Evolutionary conservation across 78 protist genomes (phyloP).

Genomic region (slime mould (Dictyostelium discoideum)): DNA sequence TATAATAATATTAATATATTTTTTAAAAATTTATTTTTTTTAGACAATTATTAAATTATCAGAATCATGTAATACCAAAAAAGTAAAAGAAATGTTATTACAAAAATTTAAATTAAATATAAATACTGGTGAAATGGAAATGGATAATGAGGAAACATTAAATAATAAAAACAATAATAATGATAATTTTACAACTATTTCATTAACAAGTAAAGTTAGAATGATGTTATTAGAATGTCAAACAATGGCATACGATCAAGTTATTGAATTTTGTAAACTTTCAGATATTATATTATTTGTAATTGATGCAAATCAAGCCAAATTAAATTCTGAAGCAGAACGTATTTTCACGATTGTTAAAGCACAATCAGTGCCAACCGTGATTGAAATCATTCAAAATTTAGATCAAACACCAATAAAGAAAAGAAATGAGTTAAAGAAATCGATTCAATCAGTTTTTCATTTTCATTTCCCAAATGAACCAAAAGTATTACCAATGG

Average conservation of each 20-base stretch:
- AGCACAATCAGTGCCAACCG: slow-evolving; percentile 89
- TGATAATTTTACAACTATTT: neutral
- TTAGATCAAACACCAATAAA: slow-evolving; percentile 37
- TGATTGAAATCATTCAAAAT: slow-evolving; percentile 75
- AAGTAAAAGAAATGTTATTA: slow-evolving; percentile 17
- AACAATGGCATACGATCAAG: neutral
- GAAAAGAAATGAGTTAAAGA: slow-evolving; percentile 73
- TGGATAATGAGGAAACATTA: neutral
- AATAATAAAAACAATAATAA: neutral
- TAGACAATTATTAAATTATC: slow-evolving; percentile 31
- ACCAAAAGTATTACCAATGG: slow-evolving; percentile 84
- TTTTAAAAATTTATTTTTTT: neutral
- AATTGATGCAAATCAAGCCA: neutral
- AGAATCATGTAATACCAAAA: neutral
- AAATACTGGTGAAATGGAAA: neutral
- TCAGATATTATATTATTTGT: slow-evolving; percentile 77
- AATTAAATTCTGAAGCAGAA: slow-evolving; percentile 32
- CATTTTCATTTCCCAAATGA: slow-evolving; percentile 81
- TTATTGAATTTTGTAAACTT: slow-evolving; percentile 47
- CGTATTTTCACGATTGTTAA: slow-evolving; percentile 65
- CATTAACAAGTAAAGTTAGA: slow-evolving; percentile 39
- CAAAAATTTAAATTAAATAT: slow-evolving; percentile 4
- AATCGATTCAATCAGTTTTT: slow-evolving; percentile 14
- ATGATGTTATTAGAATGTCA: slow-evolving; percentile 24
- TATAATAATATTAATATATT: neutral